phyloP scores from a whole-genome alignment of 306 rosid genomes.

The Oemleria cerasiformis region DNA sequence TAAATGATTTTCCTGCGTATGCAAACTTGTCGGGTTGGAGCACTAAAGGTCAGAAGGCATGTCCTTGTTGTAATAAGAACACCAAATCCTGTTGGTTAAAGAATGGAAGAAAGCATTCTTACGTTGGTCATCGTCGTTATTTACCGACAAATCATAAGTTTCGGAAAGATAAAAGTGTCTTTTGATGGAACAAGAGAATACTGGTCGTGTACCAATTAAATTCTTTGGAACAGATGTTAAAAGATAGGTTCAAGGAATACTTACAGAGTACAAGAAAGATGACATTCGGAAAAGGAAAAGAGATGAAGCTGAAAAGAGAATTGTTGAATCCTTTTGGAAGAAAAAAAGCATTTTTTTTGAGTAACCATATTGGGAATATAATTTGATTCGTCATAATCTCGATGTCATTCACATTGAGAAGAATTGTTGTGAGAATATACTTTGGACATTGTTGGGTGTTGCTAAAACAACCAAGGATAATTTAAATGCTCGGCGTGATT shows the following conservation, averaged over 20 bases:
- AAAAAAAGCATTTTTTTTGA: not conserved
- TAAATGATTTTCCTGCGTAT: not conserved
- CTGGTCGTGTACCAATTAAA: not conserved
- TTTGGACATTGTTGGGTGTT: not conserved
- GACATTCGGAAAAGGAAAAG: not conserved
- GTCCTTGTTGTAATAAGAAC: no score
- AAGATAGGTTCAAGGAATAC: not conserved
- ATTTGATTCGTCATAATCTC: not conserved
- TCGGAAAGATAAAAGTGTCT: no score
- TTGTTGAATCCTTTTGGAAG: not conserved
- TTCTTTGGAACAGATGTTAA: not conserved
- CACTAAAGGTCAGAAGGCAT: not conserved
- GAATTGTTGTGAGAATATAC: not conserved
- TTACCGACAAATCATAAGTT: not conserved
- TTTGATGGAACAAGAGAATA: not conserved
- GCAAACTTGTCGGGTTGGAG: not conserved
- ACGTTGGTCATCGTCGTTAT: not conserved
- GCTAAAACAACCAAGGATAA: not conserved
- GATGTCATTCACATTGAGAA: not conserved
- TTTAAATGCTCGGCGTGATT: no score
- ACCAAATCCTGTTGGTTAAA: no score
- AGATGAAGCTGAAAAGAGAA: no score
- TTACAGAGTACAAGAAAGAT: not conserved
- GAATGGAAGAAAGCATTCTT: not conserved
- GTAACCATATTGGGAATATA: not conserved